Percentiles rank a stretch among this genome's conserved stretches.
Conservation (phyloP, 2,329 filamentous ascomycete genomes). For the Diaporthe sp. region DNA sequence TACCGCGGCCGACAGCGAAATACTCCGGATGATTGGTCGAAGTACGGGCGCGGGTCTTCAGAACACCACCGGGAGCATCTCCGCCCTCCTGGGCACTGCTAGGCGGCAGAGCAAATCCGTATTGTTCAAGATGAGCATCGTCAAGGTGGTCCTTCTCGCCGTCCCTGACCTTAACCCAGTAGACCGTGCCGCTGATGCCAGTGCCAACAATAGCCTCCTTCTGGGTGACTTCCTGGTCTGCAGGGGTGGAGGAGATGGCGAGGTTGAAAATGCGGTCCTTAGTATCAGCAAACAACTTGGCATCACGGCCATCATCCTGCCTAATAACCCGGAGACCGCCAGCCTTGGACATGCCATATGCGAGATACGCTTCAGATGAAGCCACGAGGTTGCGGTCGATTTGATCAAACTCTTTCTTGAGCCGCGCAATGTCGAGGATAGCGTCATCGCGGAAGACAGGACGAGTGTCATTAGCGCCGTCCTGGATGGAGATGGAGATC, state of each 20-base stretch:
- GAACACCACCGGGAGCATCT: conserved; percentile 88
- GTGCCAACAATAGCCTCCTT: conserved; percentile 91
- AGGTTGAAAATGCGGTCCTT: conserved; percentile 97
- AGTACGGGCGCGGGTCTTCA: conserved; percentile 94
- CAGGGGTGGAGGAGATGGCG: conserved; percentile 77
- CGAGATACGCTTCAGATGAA: conserved; percentile 90
- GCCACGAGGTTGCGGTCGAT: conserved; percentile 93
- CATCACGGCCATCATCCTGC: conserved; percentile 92
- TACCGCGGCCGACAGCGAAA: conserved; percentile 95
- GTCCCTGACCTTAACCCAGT: conserved; percentile 87
- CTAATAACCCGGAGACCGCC: conserved; percentile 93
- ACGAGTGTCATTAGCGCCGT: conserved; percentile 63
- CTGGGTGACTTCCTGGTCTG: conserved; percentile 64
- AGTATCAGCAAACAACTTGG: conserved; percentile 90
- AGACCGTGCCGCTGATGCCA: conserved; percentile 94
- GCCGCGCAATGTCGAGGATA: conserved; percentile 90
- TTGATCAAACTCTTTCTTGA: conserved; percentile 99
- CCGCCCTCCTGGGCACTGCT: conserved; percentile 82
- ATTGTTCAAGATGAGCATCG: conserved; percentile 81
- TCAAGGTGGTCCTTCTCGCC: conserved; percentile 83
- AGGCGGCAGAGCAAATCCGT: conserved; percentile 90
- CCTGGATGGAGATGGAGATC: conserved; percentile 84
- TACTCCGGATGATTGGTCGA: conserved; percentile 91
- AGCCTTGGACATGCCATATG: conserved; percentile 93
- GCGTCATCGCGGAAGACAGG: conserved; percentile 79